Evolutionary conservation across 768 basidiomycete species (phyloP).

Genomic region (Auricularia sp.): DNA sequence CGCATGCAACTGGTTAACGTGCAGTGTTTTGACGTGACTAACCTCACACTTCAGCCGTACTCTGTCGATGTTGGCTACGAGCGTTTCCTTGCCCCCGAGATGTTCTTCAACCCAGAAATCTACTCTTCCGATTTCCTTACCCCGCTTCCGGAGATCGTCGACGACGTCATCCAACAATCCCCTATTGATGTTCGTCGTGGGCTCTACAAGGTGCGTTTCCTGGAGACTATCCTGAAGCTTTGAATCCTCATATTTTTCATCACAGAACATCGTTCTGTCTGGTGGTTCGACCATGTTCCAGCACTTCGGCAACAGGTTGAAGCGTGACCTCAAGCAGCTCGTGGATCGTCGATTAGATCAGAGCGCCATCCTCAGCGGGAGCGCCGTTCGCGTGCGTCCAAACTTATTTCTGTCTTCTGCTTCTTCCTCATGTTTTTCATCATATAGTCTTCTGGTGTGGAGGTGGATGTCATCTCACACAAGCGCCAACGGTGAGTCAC

Average conservation of each 20-base stretch:
- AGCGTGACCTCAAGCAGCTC: constrained; percentile 88
- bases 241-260: no score
- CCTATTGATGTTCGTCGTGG: constrained; percentile 97
- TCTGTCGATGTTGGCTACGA: constrained; percentile 94
- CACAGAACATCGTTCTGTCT: constrained; percentile 95
- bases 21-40: no score
- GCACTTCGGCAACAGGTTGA: constrained; percentile 92
- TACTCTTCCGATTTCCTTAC: constrained; percentile 96
- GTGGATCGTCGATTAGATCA: constrained; percentile 86
- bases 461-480: constrained; percentile 97
- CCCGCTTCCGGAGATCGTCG: constrained; percentile 91
- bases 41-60: constrained; percentile 59
- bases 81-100: constrained; percentile 96
- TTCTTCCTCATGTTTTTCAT: neutral
- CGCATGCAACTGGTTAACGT: no score
- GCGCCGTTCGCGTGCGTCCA: constrained; percentile 57
- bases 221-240: no score
- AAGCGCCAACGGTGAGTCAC: constrained; percentile 95
- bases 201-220: no score
- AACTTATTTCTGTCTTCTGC: neutral
- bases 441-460: constrained; percentile 88
- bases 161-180: constrained; percentile 88
- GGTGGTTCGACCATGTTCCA: constrained; percentile 99
- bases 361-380: no score
- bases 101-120: constrained; percentile 99